A percentile compares a stretch with the other conserved stretches of the same genome.
These are phyloP conservation scores for Mycena chlorophos DNA, from an alignment of 768 basidiomycete genomes.

Conservation along the genomic window DNA sequence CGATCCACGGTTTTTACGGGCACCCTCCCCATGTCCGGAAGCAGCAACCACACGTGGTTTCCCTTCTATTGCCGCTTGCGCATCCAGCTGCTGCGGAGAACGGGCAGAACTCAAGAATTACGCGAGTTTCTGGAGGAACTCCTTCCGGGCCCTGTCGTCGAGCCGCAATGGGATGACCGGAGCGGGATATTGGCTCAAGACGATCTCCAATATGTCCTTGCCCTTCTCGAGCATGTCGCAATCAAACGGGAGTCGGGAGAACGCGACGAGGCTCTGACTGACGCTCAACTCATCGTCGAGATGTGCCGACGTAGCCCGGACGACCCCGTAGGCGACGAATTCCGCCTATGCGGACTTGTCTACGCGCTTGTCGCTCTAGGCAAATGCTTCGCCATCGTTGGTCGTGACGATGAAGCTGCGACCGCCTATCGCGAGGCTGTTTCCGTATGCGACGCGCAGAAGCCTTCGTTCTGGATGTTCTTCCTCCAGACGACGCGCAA, in stretches of 20 bases:
- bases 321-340: background rate
- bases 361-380: background rate
- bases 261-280: background rate
- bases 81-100: background rate
- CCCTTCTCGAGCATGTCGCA: background rate
- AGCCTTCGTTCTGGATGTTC: background rate
- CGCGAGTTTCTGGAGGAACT: background rate
- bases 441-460: background rate
- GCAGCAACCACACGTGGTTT: background rate
- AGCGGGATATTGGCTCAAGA: background rate
- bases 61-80: background rate
- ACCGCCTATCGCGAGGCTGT: background rate
- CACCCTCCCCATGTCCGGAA: background rate
- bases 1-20: background rate
- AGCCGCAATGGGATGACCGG: background rate
- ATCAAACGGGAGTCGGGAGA: background rate
- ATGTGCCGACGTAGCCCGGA: background rate
- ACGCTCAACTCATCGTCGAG: background rate
- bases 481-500: background rate
- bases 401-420: background rate
- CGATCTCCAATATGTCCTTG: background rate
- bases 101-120: background rate
- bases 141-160: background rate
- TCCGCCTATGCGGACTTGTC: background rate
- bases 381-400: background rate